phyloP scores from a whole-genome alignment of 139 green algal species.

The Gonium pectorale region DNA sequence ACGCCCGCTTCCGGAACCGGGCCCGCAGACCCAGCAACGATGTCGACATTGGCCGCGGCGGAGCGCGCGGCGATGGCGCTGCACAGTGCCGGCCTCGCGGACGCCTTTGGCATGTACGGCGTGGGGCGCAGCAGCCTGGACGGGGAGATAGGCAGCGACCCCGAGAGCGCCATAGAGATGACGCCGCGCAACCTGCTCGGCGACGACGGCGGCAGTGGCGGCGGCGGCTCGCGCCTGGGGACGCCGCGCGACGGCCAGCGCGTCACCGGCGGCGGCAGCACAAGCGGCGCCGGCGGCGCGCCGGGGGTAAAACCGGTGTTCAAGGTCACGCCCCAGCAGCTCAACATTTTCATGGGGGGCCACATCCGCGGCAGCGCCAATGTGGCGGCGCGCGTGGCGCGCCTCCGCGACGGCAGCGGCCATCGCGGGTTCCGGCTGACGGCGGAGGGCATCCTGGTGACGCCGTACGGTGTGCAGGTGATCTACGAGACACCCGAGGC shows the following conservation, averaged over 20 bases:
- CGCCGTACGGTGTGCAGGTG: conserved; percentile 30
- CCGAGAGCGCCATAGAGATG: not conserved
- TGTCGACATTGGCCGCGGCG: too few relatives aligned
- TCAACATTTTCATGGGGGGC: conserved; percentile 54
- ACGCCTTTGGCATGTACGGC: not conserved
- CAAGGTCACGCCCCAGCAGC: conserved; percentile 39
- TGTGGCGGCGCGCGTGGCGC: not conserved
- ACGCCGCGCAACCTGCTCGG: not conserved
- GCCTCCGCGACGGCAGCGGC: not conserved
- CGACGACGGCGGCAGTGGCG: too few relatives aligned
- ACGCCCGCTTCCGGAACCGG: too few relatives aligned
- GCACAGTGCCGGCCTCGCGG: not conserved
- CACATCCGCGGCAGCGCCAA: conserved; percentile 13
- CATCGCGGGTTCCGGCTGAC: not conserved
- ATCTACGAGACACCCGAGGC: conserved; percentile 3
- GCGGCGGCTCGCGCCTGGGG: not conserved
- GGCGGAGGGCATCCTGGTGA: conserved; percentile 36
- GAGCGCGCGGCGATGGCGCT: too few relatives aligned
- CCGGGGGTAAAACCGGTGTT: not conserved
- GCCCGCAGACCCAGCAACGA: too few relatives aligned
- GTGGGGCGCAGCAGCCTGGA: not conserved
- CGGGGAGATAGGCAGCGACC: conserved; percentile 7
- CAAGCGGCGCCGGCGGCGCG: not conserved
- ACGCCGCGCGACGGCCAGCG: too few relatives aligned
- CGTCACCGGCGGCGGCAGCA: not conserved